Evolutionary conservation across 441 rosid species (phyloP), one percentile per base, ranked within the genome.

Genomic region (Manihot esculenta): DNA sequence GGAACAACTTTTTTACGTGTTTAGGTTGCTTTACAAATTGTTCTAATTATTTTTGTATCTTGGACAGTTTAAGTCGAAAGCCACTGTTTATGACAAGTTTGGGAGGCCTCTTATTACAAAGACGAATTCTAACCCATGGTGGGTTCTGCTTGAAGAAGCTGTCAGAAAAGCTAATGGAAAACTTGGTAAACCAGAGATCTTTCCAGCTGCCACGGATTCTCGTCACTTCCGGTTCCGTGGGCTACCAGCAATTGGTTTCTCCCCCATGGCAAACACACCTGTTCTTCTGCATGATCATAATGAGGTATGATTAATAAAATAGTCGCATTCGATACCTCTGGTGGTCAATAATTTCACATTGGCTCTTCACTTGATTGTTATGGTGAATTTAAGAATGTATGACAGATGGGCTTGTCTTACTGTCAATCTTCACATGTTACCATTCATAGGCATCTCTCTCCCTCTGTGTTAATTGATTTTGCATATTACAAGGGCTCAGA

Each of bases 231-330:
- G 96, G 18, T 33, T 55, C 14, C 79, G n/a, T 45, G 97, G 98
- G 68, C 44, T 95, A 54, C 93, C 93, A 26, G 94, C 98, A 3
- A 83, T 95, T 80, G 96, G 98, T 24, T 91, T 95, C 80, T 92
- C 98, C 68, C 99, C 98, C 6, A 91, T 95, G 84, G 89, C 89
- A 56, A 88, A 93, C 77, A 95, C 99, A 20, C 99, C 98, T 60
- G 45, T 85, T 69, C 86, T 95, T 72, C 89, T 95, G 72, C 98
- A 92, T 70, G 97, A 85, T 82, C 99, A 95, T 77, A 91, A 95
- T 69, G 99, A 95, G 99, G 98, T 87, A 57, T 7, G 55, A 27
- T 41, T 5, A 15, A 2, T 35, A 30, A 53, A 47, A 50, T 44
- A 13, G 3, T 62, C 21, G 11, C 2, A 14, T 14, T 70, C 23